phyloP scores from a whole-genome alignment of 192 early-diverging fungal genomes.

The Gamsiella multidivaricata region DNA sequence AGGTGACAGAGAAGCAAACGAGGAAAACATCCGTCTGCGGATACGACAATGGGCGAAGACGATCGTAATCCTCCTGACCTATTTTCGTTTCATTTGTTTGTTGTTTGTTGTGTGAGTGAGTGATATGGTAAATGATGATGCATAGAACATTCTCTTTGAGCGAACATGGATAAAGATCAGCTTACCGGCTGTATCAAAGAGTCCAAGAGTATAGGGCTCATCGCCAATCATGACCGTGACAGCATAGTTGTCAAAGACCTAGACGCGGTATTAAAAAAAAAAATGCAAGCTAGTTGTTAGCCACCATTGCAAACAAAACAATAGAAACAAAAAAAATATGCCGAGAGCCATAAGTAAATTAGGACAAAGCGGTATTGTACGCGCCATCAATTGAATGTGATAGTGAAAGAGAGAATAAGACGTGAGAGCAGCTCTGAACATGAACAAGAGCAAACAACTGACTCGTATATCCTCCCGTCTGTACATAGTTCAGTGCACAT shows the following conservation, averaged over 20 bases:
- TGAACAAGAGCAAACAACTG: constrained; percentile 35
- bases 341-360: background rate
- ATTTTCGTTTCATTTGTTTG: background rate
- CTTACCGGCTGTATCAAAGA: constrained; percentile 93
- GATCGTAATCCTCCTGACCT: constrained; percentile 97
- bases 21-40: constrained; percentile 97
- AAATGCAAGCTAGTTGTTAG: background rate
- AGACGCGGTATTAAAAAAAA: constrained; percentile 10
- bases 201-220: constrained; percentile 94
- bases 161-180: background rate
- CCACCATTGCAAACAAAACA: background rate
- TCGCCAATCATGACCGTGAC: constrained; percentile 99
- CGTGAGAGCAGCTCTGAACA: constrained; percentile 51
- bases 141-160: background rate
- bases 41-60: constrained; percentile 92
- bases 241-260: constrained; percentile 99
- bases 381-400: constrained; percentile 9
- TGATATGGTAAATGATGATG: no score
- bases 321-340: background rate
- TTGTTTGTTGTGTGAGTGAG: background rate
- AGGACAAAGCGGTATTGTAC: constrained; percentile 1
- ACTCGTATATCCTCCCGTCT: background rate
- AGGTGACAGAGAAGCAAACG: constrained; percentile 93
- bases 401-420: constrained; percentile 15
- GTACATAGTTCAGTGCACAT: background rate